Conservation (phyloP, 2,329 filamentous ascomycete species). For the Aureobasidium zeae region DNA sequence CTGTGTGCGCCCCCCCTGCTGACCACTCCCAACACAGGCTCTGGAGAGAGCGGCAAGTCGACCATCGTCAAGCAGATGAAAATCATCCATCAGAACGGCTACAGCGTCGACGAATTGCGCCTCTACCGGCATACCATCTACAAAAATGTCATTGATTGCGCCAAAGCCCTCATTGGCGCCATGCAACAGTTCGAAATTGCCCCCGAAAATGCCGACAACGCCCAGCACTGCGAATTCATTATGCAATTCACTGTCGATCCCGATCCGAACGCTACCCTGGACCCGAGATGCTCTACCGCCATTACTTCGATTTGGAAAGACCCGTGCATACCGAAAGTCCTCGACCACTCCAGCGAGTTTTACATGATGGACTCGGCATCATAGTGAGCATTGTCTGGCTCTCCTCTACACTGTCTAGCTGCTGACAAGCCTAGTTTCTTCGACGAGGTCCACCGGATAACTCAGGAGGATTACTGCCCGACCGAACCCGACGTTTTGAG, state of each 20-base stretch:
- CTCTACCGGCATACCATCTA: conserved; percentile 95
- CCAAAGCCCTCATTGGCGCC: conserved; percentile 81
- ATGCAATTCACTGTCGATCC: conserved; percentile 83
- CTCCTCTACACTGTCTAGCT: background rate
- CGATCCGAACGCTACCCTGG: conserved; percentile 76
- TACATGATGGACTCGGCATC: conserved; percentile 98
- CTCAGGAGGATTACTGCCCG: conserved; percentile 75
- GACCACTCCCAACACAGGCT: conserved; percentile 50
- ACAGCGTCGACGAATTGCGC: conserved; percentile 84
- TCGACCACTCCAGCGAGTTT: conserved; percentile 95
- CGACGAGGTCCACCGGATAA: conserved; percentile 80
- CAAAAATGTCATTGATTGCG: conserved; percentile 96
- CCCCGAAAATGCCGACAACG: conserved; percentile 61
- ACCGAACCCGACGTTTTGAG: conserved; percentile 91
- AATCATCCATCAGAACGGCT: conserved; percentile 97
- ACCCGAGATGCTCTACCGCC: conserved; percentile 70
- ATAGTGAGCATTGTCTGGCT: conserved; percentile 58
- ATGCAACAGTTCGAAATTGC: conserved; percentile 88
- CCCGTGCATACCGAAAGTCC: conserved; percentile 66
- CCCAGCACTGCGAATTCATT: conserved; percentile 68
- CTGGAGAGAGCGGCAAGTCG: conserved; percentile 96
- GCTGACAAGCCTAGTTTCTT: conserved; percentile 64
- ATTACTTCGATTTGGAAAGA: conserved; percentile 87
- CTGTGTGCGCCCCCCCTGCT: background rate
- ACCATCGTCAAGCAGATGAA: conserved; percentile 99